Evolutionary conservation across 164 flowering plant genomes (phyloP), one percentile per base, ranked within the genome.

Genomic region (Tetrastigma voinierianum): DNA sequence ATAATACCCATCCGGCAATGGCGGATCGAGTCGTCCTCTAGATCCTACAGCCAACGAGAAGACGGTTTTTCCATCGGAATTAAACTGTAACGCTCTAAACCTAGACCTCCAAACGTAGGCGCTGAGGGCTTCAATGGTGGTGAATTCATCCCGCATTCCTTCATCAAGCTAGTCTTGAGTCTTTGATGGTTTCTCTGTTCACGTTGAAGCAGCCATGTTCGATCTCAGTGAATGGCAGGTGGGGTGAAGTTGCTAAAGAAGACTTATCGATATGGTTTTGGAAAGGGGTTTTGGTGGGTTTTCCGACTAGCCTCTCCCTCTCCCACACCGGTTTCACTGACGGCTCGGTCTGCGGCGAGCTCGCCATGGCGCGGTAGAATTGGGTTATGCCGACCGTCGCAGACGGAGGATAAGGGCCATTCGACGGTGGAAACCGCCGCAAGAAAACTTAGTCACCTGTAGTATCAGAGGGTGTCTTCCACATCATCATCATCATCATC

Each of bases 91-190:
- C 17, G 82, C 75, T 63, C 61, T 67, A 21, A 57, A 48, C 53
- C 80, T 71, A 19, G 80, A 11, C 48, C 80, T 73, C 82, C 82
- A 79, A 10, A 79, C 61, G 25, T 67, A 76, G 18, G 80, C 80
- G 17, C 70, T 56, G 23, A 76, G 56, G 47, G 51, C 70, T 51
- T 79, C 82, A 25, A 79, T 4, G 14, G 74, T 74, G 9, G 80
- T 76, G 67, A 68, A 57, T 3, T 62, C 61, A 11, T 9, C 51
- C 10, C 48, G 44, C 15, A 20, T 57, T 78, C 76, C 23, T 67
- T 49, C 65, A 70, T 70, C 40, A 78, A 45, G 13, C 48, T 44
- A 13, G n/a, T 20, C 62, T 75, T 78, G 32, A 78, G 76, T 47
- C 59, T 62, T 21, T 57, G n/a, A 67, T 64, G 53, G 60, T 46